Conservation (phyloP, 1,139 yeast genomes). For the Saccharomyces pastorianus region DNA sequence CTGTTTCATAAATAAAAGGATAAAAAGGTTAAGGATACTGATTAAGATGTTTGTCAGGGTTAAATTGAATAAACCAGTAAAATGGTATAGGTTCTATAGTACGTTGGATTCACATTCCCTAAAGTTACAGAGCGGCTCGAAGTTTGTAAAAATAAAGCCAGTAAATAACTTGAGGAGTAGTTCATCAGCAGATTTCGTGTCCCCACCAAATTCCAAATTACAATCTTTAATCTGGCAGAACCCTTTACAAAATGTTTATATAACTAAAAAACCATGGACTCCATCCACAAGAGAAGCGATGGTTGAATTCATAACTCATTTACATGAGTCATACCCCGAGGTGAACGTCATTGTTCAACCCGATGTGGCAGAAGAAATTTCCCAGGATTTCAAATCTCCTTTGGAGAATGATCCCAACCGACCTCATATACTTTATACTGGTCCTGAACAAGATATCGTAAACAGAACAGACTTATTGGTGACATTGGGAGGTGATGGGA, state of each 20-base stretch:
- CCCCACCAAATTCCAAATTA: constrained; percentile 41
- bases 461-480: constrained; percentile 59
- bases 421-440: constrained; percentile 45
- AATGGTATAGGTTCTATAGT: neutral
- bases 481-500: constrained; percentile 93
- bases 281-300: constrained; percentile 56
- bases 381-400: constrained; percentile 35
- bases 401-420: constrained; percentile 25
- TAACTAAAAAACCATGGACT: constrained; percentile 83
- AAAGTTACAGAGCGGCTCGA: constrained; percentile 7
- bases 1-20: neutral
- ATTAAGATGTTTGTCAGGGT: neutral
- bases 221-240: constrained; percentile 43
- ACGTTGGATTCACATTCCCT: neutral
- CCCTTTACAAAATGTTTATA: constrained; percentile 60
- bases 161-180: constrained; percentile 20
- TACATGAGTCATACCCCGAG: constrained; percentile 54
- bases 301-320: constrained; percentile 49
- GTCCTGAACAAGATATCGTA: constrained; percentile 49
- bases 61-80: neutral
- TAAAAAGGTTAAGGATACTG: neutral
- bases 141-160: constrained; percentile 22
- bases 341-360: constrained; percentile 70
- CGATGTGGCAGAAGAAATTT: constrained; percentile 68
- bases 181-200: constrained; percentile 33